Evolutionary conservation across 768 basidiomycete species (phyloP).

Genomic region (Xerocomellus chrysenteron): DNA sequence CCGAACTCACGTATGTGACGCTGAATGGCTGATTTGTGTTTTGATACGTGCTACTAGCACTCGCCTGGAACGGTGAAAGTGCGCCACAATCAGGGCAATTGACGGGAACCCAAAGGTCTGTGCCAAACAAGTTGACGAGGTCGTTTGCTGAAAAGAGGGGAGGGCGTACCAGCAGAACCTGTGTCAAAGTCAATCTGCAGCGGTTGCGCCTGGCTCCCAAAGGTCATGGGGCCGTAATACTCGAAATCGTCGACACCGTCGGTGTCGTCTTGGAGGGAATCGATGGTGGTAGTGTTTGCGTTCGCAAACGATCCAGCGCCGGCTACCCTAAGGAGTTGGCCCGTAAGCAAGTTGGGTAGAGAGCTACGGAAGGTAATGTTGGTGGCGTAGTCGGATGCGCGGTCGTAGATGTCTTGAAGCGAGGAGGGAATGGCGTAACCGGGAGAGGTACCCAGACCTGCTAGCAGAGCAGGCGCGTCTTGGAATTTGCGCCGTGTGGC

Average conservation of each 20-base stretch:
- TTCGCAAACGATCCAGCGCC: not conserved
- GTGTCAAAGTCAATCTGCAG: conserved; percentile 66
- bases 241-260: conserved; percentile 41
- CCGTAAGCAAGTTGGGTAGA: not conserved
- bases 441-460: conserved; percentile 4
- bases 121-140: not conserved
- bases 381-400: conserved; percentile 21
- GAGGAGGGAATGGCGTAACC: conserved; percentile 11
- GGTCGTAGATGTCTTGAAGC: conserved; percentile 15
- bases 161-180: conserved; percentile 41
- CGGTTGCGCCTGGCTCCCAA: conserved; percentile 56
- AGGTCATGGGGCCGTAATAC: conserved; percentile 43
- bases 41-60: conserved; percentile 42
- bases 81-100: conserved; percentile 40
- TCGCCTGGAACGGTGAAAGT: conserved; percentile 36
- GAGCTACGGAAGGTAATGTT: conserved; percentile 1
- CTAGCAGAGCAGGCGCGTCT: conserved; percentile 15
- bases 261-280: conserved; percentile 41
- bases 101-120: conserved; percentile 60
- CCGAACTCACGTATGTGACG: conserved; percentile 43
- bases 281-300: conserved; percentile 1
- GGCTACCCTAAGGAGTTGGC: not conserved
- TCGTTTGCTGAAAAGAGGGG: not conserved
- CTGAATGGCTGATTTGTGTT: conserved; percentile 33
- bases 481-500: conserved; percentile 16